Conservation (phyloP, 2,329 filamentous ascomycete genomes). For the Alternaria gaisen region DNA sequence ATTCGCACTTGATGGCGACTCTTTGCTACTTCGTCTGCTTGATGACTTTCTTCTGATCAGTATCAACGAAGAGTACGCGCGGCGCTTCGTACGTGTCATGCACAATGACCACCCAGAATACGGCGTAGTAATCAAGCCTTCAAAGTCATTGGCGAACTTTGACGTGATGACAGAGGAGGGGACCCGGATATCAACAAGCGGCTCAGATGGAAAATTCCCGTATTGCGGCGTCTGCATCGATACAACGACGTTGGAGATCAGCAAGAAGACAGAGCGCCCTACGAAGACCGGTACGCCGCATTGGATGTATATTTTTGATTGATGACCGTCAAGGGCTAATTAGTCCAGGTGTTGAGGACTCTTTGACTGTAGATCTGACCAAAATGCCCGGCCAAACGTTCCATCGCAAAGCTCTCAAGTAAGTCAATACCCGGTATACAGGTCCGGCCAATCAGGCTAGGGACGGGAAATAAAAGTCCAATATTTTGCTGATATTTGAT, state of each 20-base stretch:
- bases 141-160: slow-evolving; percentile 89
- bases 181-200: slow-evolving; percentile 43
- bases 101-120: slow-evolving; percentile 79
- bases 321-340: slow-evolving; percentile 15
- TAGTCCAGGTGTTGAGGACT: slow-evolving; percentile 66
- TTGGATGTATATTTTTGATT: background rate
- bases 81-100: slow-evolving; percentile 80
- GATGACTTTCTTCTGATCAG: slow-evolving; percentile 95
- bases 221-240: slow-evolving; percentile 88
- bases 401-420: slow-evolving; percentile 76
- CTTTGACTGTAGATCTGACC: slow-evolving; percentile 80
- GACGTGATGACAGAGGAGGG: slow-evolving; percentile 67
- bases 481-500: slow-evolving; percentile 26
- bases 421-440: slow-evolving; percentile 50
- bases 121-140: slow-evolving; percentile 77
- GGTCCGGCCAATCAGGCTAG: slow-evolving; percentile 13
- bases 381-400: slow-evolving; percentile 79
- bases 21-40: slow-evolving; percentile 80
- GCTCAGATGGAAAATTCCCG: slow-evolving; percentile 70
- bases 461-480: slow-evolving; percentile 3
- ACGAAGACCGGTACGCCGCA: slow-evolving; percentile 58
- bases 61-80: slow-evolving; percentile 70
- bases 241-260: slow-evolving; percentile 76
- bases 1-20: slow-evolving; percentile 70
- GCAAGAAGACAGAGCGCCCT: slow-evolving; percentile 69